phyloP scores from a whole-genome alignment of 2,329 filamentous ascomycete species.

The Raffaelea albimanens region DNA sequence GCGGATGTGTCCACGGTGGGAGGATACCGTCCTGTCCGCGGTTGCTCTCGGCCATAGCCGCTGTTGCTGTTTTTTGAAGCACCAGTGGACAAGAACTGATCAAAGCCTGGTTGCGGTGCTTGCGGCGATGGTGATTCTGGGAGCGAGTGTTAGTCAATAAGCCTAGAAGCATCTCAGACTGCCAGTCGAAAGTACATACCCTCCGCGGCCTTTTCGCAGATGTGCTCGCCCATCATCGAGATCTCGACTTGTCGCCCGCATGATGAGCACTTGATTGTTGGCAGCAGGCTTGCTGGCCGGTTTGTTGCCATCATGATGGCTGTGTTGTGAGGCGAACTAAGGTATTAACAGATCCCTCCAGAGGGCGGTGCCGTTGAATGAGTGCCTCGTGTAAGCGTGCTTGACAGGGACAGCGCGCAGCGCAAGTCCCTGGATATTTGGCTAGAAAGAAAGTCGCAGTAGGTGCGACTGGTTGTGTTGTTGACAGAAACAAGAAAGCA shows the following conservation, averaged over 20 bases:
- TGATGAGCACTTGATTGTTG: slow-evolving; percentile 79
- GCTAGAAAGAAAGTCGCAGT: not conserved
- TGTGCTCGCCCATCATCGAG: slow-evolving; percentile 75
- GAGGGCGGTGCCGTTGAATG: not conserved
- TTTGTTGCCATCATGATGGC: slow-evolving; percentile 7
- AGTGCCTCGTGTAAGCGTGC: not conserved
- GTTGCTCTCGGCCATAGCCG: not conserved
- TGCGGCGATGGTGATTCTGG: not conserved
- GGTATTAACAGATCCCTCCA: not conserved
- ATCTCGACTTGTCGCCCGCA: slow-evolving; percentile 74
- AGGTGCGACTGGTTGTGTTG: not conserved
- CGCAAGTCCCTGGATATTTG: not conserved
- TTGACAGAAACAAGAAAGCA: slow-evolving; percentile 1
- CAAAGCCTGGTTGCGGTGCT: slow-evolving; percentile 15
- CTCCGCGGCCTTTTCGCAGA: slow-evolving; percentile 49
- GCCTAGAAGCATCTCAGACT: not conserved
- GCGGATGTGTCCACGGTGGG: slow-evolving; percentile 45
- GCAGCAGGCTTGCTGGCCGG: slow-evolving; percentile 58
- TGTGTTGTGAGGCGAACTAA: not conserved
- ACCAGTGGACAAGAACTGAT: slow-evolving; percentile 26
- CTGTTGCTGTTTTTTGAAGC: not conserved
- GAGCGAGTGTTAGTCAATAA: not conserved
- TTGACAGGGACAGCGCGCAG: no score
- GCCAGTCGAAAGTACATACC: slow-evolving; percentile 22
- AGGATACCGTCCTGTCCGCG: slow-evolving; percentile 28